Evolutionary conservation across 1,284 basidiomycete genomes (phyloP), one percentile per base, ranked within the genome.

Genomic region (Rhodotorula glutinis): DNA sequence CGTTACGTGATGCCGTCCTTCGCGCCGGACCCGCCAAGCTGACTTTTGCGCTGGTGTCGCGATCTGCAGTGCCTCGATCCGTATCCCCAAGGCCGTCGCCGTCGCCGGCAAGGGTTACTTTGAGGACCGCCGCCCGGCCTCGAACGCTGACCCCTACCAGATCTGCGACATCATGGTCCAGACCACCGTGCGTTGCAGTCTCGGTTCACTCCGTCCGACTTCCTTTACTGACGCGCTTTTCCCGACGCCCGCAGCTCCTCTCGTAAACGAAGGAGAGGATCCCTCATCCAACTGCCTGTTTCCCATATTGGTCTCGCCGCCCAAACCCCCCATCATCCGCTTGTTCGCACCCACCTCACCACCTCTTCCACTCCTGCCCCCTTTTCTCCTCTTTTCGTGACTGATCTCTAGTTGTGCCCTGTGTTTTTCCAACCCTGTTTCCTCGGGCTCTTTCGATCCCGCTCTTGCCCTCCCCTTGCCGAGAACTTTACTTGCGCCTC

Each of bases 101-200:
- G 62, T 72, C 47, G 68, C 67, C 30, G 72, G 74, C 68, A 71
- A 88, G 79, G 95, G 96, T 53, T 99, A 99, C 84, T 82, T 98
- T 75, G 94, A 97, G 81, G 75, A 75, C 61, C 71, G 74, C 74
- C 91, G 94, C 74, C 93, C 94, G 44, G 95, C 95, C 62, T 97
- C 93, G 78, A 98, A 98, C 85, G 33, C 33, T 19, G 92, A 92
- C 90, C 83, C 75, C 84, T 83, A 72, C 67, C 73, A 71, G 57
- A 72, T 75, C 57, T 77, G 64, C 71, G 80, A 84, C 76, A 96
- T 95, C 80, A 89, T 98, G 74, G 90, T 94, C 71, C 91, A 96
- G 84, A 97, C 95, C 62, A 94, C 91, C 44, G 43, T 44, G 14
- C 43, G 43, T 44, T 82, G 57, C 77, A 79, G 69, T 75, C 52